These are phyloP conservation scores for Sugiyamaella castrensis DNA, from an alignment of 1,139 yeast species.

Conservation along the genomic window DNA sequence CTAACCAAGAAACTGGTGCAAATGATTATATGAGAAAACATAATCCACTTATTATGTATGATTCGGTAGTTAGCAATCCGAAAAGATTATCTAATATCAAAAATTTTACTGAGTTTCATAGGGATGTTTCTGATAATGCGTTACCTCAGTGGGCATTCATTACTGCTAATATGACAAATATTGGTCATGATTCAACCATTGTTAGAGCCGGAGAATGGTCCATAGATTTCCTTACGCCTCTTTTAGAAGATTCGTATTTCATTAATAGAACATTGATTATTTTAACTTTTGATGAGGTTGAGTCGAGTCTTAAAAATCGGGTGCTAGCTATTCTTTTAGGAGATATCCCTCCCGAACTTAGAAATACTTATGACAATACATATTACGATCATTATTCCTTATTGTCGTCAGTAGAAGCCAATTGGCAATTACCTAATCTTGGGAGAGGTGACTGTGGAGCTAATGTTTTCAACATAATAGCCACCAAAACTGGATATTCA, in stretches of 20 bases:
- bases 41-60: constrained; percentile 45
- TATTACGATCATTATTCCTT: constrained; percentile 51
- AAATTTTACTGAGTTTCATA: constrained; percentile 44
- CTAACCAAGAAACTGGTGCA: constrained; percentile 42
- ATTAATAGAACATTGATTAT: constrained; percentile 44
- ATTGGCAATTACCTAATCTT: constrained; percentile 25
- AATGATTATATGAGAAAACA: constrained; percentile 51
- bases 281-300: constrained; percentile 49
- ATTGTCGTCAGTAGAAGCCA: constrained; percentile 38
- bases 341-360: constrained; percentile 41
- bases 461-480: constrained; percentile 45
- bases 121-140: constrained; percentile 39
- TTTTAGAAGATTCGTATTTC: constrained; percentile 44
- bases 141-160: constrained; percentile 50
- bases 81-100: constrained; percentile 43
- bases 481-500: constrained; percentile 38
- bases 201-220: constrained; percentile 47
- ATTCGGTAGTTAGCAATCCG: constrained; percentile 37
- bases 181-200: constrained; percentile 48
- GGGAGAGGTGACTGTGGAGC: constrained; percentile 50
- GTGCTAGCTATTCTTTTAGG: constrained; percentile 47
- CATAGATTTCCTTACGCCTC: constrained; percentile 43
- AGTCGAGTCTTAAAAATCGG: constrained; percentile 43
- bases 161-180: constrained; percentile 51
- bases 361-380: constrained; percentile 44